A percentile compares a stretch with the other conserved stretches of the same genome.
Evolutionary conservation across 2,329 filamentous ascomycete species (phyloP).

Genomic region (Aureobasidium melanogenum): DNA sequence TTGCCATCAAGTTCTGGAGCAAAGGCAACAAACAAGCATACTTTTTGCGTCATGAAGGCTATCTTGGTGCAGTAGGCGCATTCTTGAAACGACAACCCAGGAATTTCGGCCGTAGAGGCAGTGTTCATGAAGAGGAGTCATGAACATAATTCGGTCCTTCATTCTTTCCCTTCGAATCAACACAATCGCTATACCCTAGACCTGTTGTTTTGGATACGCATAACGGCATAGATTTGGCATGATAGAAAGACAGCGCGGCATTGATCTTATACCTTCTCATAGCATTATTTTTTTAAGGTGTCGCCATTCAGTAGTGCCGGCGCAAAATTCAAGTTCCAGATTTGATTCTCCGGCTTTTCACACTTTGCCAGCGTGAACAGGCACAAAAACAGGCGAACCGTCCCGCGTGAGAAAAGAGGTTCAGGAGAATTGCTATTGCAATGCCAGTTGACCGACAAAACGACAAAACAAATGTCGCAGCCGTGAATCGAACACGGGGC

Average conservation of each 20-base stretch:
- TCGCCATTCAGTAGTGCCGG: not conserved
- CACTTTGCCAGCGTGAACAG: not conserved
- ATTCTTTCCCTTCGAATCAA: not conserved
- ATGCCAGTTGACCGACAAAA: not conserved
- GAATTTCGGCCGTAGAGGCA: conserved; percentile 72
- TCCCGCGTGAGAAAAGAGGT: no score
- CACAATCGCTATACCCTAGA: not conserved
- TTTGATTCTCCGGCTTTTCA: not conserved
- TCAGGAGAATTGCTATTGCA: not conserved
- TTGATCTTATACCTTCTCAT: not conserved
- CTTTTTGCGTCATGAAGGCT: conserved; percentile 91
- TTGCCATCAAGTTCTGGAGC: conserved; percentile 96
- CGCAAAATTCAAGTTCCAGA: not conserved
- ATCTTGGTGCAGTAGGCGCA: conserved; percentile 85
- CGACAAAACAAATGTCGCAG: conserved; percentile 1
- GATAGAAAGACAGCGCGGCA: not conserved
- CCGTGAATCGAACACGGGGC: conserved; percentile 13
- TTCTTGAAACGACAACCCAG: conserved; percentile 84
- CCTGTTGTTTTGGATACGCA: not conserved
- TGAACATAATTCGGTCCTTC: not conserved
- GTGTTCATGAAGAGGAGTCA: conserved; percentile 10
- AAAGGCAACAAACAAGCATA: conserved; percentile 91
- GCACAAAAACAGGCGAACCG: not conserved
- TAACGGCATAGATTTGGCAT: not conserved
- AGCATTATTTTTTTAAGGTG: not conserved